Evolutionary conservation across 139 green algal genomes (phyloP), one percentile per base, ranked within the genome.

Genomic region (Parachlorella kessleri): DNA sequence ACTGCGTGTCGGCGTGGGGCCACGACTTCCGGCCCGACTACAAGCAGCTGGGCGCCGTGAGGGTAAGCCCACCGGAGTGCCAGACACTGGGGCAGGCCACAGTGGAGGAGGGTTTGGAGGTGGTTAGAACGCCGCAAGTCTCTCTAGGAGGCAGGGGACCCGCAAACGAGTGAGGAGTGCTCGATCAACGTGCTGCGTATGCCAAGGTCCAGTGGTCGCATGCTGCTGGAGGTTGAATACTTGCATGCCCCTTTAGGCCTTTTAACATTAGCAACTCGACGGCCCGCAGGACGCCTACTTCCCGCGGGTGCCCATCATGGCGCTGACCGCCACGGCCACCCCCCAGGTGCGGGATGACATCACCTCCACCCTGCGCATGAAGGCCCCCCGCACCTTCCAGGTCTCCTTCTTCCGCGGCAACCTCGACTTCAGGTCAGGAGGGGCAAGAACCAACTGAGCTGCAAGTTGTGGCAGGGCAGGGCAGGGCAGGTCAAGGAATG

Each of bases 341-440:
- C 35, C 53, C 36, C 83, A 85, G 70, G 94, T 98, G 36, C 86
- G 86, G 33, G 65, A 83, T 6, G 94, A 98, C 83, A 81, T 98
- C 8, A 77, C 89, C 6, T 41, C 73, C 8, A 90, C 92, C 23
- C 83, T 98, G 71, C 72, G 79, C 38, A 96, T 98, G 55, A 26
- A 64, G 4, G 28, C 42, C 33, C 72, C 66, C 48, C 39, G 23
- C 18, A n/a, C 38, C 24, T 92, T 92, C 74, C 35, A 82, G 59
- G 91, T 93, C 24, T 91, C 81, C 65, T 98, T 98, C 88, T 92
- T 92, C 73, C 86, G 94, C 0, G 83, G 84, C 74, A 98, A 98
- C 83, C 88, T 98, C 54, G 40, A 68, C 38, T 90, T 96, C 71
- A 75, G 40, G 30, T 59, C 14, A 18, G 48, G 48, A 14, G 0